These are phyloP conservation scores for Gigaspora rosea DNA, from an alignment of 192 early-diverging fungal species.

Conservation along the genomic window DNA sequence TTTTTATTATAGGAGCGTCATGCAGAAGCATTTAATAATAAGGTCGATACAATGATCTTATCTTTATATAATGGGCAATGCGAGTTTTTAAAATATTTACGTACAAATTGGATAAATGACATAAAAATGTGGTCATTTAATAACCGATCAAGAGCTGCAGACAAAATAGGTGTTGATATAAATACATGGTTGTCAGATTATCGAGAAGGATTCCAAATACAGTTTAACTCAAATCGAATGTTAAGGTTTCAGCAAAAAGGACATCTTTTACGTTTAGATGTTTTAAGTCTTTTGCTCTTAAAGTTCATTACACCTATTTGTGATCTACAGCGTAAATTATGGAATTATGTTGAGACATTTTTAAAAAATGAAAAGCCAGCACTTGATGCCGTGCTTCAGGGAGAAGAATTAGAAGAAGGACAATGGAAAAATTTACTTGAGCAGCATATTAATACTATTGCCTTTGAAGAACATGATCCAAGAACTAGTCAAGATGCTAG, in stretches of 20 bases:
- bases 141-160: background rate
- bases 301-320: slow-evolving; percentile 10
- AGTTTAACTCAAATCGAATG: slow-evolving; percentile 7
- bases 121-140: slow-evolving; percentile 6
- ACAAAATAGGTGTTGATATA: background rate
- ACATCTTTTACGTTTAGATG: background rate
- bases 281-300: background rate
- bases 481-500: background rate
- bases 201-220: background rate
- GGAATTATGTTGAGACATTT: background rate
- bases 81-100: slow-evolving; percentile 2
- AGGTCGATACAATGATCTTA: background rate
- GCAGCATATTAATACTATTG: slow-evolving; percentile 6
- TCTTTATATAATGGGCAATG: slow-evolving; percentile 11
- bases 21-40: background rate
- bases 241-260: slow-evolving; percentile 15
- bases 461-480: slow-evolving; percentile 6
- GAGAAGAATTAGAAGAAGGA: slow-evolving; percentile 9
- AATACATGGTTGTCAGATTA: background rate
- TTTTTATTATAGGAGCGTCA: background rate
- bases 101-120: background rate
- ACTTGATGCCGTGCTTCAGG: background rate
- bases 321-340: background rate
- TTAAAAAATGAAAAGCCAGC: background rate
- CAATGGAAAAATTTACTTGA: background rate